phyloP scores from a whole-genome alignment of 257 asterid species.

The Solanum bulbocastanum region DNA sequence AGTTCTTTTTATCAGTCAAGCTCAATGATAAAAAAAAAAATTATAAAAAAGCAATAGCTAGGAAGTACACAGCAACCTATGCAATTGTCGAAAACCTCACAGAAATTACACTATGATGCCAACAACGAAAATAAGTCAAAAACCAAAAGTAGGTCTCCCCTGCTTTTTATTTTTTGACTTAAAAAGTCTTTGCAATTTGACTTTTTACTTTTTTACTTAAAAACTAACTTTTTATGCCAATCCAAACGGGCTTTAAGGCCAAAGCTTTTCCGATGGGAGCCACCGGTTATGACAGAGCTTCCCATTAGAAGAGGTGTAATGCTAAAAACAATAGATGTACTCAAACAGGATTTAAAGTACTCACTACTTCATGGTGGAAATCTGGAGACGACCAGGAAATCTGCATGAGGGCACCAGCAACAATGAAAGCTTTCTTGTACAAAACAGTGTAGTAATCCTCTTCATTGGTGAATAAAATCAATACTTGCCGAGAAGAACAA shows the following conservation, averaged over 20 bases:
- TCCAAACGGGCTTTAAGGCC: too few species aligned
- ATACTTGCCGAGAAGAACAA: not conserved
- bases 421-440: not conserved
- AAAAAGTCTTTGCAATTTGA: too few species aligned
- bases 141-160: too few species aligned
- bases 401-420: not conserved
- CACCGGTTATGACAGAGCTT: not conserved
- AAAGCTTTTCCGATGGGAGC: constrained; percentile 22
- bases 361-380: not conserved
- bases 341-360: not conserved
- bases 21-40: not conserved
- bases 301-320: not conserved
- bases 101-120: not conserved
- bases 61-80: not conserved
- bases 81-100: not conserved
- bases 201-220: too few species aligned
- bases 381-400: not conserved
- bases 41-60: not conserved
- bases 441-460: not conserved
- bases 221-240: too few species aligned
- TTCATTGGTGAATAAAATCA: not conserved
- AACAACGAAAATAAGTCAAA: not conserved
- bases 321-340: not conserved
- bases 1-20: not conserved
- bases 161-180: too few species aligned